A percentile compares a stretch with the other conserved stretches of the same genome.
Conservation (phyloP, 2,329 filamentous ascomycete species). For the Blumeria hordei region DNA sequence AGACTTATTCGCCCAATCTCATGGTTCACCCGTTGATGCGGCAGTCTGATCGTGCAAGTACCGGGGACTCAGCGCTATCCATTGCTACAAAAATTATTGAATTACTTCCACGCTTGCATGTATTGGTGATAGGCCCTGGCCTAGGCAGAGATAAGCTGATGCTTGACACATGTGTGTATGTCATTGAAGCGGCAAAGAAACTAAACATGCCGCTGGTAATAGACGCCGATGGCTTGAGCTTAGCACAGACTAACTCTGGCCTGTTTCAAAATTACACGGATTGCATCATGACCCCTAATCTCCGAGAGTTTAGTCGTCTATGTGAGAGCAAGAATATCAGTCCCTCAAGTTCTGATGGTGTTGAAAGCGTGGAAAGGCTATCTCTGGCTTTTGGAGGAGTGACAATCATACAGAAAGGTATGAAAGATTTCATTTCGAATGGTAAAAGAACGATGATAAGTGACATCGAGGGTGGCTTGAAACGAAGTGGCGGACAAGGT, state of each 20-base stretch:
- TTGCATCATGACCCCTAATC: conserved; percentile 82
- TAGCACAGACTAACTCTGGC: conserved; percentile 53
- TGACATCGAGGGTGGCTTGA: conserved; percentile 58
- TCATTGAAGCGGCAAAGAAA: conserved; percentile 56
- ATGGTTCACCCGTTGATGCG: conserved; percentile 97
- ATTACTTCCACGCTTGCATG: conserved; percentile 71
- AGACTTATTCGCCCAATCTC: conserved; percentile 89
- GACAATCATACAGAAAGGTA: conserved; percentile 76
- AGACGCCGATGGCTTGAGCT: conserved; percentile 67
- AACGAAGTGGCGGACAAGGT: conserved; percentile 82
- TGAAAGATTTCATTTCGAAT: conserved; percentile 61
- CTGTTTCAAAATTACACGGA: conserved; percentile 59
- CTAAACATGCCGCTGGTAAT: conserved; percentile 57
- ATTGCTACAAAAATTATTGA: conserved; percentile 47
- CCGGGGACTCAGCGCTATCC: conserved; percentile 28
- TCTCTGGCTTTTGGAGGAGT: conserved; percentile 63
- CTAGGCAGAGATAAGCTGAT: conserved; percentile 76
- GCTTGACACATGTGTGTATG: conserved; percentile 58
- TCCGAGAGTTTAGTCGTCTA: conserved; percentile 71
- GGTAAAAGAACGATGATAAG: conserved; percentile 50
- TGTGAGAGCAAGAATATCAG: conserved; percentile 53
- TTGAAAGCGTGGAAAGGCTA: conserved; percentile 33
- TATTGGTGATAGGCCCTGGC: conserved; percentile 78
- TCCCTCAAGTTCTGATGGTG: conserved; percentile 18
- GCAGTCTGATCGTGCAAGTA: conserved; percentile 32